These are phyloP conservation scores for Dothistroma pini DNA, from an alignment of 2,329 filamentous ascomycete genomes.

Conservation along the genomic window DNA sequence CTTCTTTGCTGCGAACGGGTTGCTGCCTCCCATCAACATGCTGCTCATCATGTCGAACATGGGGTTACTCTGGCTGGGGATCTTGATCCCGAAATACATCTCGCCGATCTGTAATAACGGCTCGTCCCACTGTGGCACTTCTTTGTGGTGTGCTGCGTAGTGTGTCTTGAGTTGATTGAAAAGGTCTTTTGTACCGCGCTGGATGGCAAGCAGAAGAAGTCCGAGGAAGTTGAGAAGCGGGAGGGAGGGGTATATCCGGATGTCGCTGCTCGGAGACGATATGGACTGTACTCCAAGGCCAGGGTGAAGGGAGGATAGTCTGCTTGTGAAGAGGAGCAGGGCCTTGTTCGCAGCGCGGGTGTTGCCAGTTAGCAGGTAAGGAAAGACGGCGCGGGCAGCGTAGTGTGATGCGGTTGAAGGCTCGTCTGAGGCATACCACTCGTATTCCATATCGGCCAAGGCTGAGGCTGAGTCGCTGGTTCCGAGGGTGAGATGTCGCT, in stretches of 20 bases:
- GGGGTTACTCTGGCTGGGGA: constrained; percentile 85
- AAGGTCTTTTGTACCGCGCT: constrained; percentile 71
- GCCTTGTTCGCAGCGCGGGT: constrained; percentile 82
- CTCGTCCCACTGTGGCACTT: constrained; percentile 68
- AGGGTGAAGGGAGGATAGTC: constrained; percentile 57
- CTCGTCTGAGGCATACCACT: constrained; percentile 88
- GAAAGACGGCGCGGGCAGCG: constrained; percentile 79
- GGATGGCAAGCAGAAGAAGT: constrained; percentile 75
- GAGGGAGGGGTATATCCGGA: constrained; percentile 78
- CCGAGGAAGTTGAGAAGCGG: constrained; percentile 95
- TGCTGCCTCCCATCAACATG: constrained; percentile 75
- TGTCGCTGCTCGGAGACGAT: constrained; percentile 66
- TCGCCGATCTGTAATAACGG: constrained; percentile 83
- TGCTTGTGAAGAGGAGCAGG: constrained; percentile 70
- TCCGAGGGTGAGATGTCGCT: constrained; percentile 82
- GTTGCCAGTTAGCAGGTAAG: constrained; percentile 88
- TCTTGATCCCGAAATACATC: constrained; percentile 92
- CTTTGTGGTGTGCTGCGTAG: constrained; percentile 74
- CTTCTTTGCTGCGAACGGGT: constrained; percentile 47
- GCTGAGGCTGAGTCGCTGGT: constrained; percentile 82
- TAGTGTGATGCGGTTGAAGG: constrained; percentile 84
- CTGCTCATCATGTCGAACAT: constrained; percentile 98
- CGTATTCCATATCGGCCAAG: constrained; percentile 79
- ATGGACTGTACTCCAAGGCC: constrained; percentile 76
- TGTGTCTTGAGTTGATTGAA: constrained; percentile 79